Evolutionary conservation across 2,329 filamentous ascomycete genomes (phyloP).

Genomic region (Zalaria obscura): DNA sequence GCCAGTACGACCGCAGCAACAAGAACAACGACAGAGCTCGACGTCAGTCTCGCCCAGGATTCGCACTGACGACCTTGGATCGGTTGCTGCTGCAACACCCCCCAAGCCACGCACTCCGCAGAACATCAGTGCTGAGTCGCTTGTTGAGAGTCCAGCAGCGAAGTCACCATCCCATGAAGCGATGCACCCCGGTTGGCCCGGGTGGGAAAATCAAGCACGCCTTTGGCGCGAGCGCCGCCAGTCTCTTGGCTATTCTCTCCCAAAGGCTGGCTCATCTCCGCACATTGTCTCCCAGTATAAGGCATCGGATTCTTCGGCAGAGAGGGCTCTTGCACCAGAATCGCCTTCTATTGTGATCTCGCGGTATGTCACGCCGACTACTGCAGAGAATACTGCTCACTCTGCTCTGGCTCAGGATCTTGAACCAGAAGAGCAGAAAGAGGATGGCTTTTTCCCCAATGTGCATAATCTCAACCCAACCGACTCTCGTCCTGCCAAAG

Average conservation of each 20-base stretch:
- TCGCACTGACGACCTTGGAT: no score
- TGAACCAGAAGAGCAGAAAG: conserved; percentile 1
- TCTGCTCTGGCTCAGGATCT: not conserved
- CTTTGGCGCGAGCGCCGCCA: conserved; percentile 16
- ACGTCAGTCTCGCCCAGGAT: not conserved
- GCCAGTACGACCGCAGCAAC: no score
- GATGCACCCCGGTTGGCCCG: conserved; percentile 11
- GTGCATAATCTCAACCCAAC: conserved; percentile 2
- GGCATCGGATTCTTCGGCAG: not conserved
- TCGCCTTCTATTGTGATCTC: conserved; percentile 19
- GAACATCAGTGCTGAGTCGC: no score
- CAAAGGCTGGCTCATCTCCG: not conserved
- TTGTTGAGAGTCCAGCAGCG: not conserved
- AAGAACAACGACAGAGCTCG: not conserved
- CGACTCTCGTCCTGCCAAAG: conserved; percentile 3
- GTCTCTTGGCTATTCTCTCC: conserved; percentile 7
- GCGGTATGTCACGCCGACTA: conserved; percentile 15
- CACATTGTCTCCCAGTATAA: not conserved
- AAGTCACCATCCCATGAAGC: conserved; percentile 9
- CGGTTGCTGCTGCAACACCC: no score
- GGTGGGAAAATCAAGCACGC: conserved; percentile 16
- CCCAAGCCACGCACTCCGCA: no score
- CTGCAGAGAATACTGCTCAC: conserved; percentile 6
- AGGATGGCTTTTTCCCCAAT: conserved; percentile 1
- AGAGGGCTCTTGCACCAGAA: not conserved